Evolutionary conservation across 306 rosid genomes (phyloP).

Genomic region (Herpetospermum pedunculosum): DNA sequence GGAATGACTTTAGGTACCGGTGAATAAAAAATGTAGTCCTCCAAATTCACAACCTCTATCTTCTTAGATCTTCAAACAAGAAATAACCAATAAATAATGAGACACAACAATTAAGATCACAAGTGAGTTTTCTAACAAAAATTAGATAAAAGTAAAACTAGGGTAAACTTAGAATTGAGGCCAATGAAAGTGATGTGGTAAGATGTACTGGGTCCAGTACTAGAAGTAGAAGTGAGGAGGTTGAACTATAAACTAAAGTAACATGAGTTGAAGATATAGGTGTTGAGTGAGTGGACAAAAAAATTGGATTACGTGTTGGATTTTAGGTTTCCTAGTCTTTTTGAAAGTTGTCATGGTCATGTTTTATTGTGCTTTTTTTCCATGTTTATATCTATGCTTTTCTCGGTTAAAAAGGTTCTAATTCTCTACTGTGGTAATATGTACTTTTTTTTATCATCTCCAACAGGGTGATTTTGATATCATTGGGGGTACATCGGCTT

Average conservation of each 20-base stretch:
- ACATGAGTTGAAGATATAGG: background rate
- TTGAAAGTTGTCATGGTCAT: background rate
- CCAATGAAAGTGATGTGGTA: background rate
- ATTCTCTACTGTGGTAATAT: background rate
- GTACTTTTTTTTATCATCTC: background rate
- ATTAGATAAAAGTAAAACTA: no score
- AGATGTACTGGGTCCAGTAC: background rate
- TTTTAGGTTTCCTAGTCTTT: background rate
- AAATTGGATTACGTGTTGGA: background rate
- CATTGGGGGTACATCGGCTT: constrained; percentile 70
- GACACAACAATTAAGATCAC: no score
- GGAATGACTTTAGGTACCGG: no score
- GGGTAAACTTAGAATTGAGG: background rate
- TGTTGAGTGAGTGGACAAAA: background rate
- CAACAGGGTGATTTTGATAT: constrained; percentile 92
- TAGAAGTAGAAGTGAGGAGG: background rate
- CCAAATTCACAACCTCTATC: no score
- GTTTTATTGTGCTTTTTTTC: background rate
- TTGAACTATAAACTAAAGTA: background rate
- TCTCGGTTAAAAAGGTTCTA: background rate
- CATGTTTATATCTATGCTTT: background rate
- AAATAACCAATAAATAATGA: no score
- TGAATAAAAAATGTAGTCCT: no score
- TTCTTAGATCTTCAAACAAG: no score
- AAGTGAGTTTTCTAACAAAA: no score